Conservation (phyloP, 148 eudicot genomes). For the Vaccinium myrtillus region DNA sequence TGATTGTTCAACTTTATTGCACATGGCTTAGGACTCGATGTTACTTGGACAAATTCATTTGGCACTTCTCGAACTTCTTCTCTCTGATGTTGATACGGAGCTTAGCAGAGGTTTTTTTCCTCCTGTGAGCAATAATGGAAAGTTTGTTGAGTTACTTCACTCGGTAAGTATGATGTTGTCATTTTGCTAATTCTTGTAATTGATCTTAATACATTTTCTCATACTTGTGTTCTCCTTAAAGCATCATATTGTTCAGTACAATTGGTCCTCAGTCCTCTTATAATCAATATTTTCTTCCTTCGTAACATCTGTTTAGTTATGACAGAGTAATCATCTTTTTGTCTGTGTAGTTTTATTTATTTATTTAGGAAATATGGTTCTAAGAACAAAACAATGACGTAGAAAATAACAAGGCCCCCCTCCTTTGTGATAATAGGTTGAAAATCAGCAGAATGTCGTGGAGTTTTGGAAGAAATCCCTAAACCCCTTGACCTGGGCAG, state of each 20-base stretch:
- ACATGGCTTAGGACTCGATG: conserved; percentile 62
- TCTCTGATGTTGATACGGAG: conserved; percentile 71
- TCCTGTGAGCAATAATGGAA: conserved; percentile 63
- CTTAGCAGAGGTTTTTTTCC: conserved; percentile 39
- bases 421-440: conserved; percentile 48
- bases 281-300: background rate
- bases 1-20: conserved; percentile 8
- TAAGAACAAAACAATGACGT: background rate
- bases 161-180: conserved; percentile 49
- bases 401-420: background rate
- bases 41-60: conserved; percentile 76
- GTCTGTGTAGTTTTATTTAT: too few species aligned
- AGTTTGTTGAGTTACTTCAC: conserved; percentile 59
- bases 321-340: too few species aligned
- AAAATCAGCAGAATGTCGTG: conserved; percentile 40
- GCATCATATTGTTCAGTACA: background rate
- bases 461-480: conserved; percentile 64
- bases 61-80: conserved; percentile 62
- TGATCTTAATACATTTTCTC: background rate
- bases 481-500: conserved; percentile 85
- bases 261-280: conserved; percentile 1
- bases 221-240: background rate
- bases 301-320: background rate
- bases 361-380: background rate
- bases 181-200: background rate